These are phyloP conservation scores for Eucalyptus cloeziana DNA, from an alignment of 345 rosid genomes.

Conservation along the genomic window DNA sequence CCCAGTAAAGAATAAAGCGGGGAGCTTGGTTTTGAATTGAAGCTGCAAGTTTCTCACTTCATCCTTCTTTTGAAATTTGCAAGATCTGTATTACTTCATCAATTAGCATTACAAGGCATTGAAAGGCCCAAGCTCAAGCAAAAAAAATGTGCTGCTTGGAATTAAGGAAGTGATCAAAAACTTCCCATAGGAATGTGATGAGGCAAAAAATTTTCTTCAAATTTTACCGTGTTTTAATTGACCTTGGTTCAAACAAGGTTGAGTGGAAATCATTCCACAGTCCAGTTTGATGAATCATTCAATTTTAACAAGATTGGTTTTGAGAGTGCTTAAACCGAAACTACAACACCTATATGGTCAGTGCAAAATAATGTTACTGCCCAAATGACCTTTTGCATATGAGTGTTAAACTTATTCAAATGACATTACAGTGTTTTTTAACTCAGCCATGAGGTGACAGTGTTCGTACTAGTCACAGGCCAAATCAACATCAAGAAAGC, in stretches of 20 bases:
- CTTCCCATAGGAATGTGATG: neutral
- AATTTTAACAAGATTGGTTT: neutral
- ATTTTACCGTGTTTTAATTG: neutral
- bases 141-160: no score
- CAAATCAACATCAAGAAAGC: neutral
- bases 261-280: fast-evolving
- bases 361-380: neutral
- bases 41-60: neutral
- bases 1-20: neutral
- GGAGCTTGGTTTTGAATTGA: neutral
- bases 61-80: no score
- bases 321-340: neutral
- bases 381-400: neutral
- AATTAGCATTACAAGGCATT: no score
- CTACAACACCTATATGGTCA: neutral
- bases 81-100: no score
- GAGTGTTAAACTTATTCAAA: no score
- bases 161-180: neutral
- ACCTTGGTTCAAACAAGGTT: neutral
- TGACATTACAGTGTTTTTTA: no score
- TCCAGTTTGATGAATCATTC: neutral
- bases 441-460: neutral
- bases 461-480: neutral
- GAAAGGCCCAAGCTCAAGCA: no score
- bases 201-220: neutral